Evolutionary conservation across 2,329 filamentous ascomycete genomes (phyloP).

Genomic region (Nigrospora osmanthi): DNA sequence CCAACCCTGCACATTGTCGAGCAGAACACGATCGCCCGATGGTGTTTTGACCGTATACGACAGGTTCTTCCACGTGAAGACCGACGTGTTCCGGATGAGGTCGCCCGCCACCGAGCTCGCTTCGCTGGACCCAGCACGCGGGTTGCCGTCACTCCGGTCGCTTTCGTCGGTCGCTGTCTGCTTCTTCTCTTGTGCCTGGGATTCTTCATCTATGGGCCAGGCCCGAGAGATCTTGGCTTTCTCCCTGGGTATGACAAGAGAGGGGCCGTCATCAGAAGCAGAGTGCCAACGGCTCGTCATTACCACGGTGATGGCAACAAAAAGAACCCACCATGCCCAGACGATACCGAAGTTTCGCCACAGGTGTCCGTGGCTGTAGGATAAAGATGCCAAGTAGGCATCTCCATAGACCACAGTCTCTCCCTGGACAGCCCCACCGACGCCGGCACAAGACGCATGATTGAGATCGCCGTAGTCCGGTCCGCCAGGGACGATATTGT

Average conservation of each 20-base stretch:
- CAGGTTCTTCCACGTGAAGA: conserved; percentile 3
- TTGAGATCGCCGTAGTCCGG: conserved; percentile 14
- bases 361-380: conserved; percentile 48
- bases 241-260: conserved; percentile 28
- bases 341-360: conserved; percentile 77
- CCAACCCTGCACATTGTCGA: conserved; percentile 51
- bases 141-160: not conserved
- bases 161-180: too few species aligned
- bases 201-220: not conserved
- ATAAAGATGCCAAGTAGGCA: conserved; percentile 45
- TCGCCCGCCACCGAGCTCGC: not conserved
- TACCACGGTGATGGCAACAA: conserved; percentile 54
- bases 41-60: conserved; percentile 29
- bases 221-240: conserved; percentile 40
- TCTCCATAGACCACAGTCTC: conserved; percentile 41
- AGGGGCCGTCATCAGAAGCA: not conserved
- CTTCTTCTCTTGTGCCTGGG: not conserved
- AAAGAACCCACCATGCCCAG: conserved; percentile 67
- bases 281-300: conserved; percentile 52
- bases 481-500: conserved; percentile 37
- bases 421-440: conserved; percentile 43
- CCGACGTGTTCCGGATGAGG: not conserved
- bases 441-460: conserved; percentile 44
- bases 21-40: conserved; percentile 42
- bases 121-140: too few species aligned